phyloP scores from a whole-genome alignment of 2,329 filamentous ascomycete genomes.

The Domatiomyces globalis region DNA sequence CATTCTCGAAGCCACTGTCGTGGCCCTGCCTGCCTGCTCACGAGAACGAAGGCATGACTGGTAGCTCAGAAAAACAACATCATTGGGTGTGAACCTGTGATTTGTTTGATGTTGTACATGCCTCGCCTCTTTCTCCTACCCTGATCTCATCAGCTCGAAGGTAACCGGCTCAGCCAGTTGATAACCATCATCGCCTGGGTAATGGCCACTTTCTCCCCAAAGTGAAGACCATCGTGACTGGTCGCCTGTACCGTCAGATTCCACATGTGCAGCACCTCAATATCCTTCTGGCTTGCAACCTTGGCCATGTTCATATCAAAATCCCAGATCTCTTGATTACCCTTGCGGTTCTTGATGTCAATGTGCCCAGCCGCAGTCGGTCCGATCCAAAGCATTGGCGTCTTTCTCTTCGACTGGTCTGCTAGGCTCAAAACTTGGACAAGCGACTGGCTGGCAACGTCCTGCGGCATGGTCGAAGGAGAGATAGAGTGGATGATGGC shows the following conservation, averaged over 20 bases:
- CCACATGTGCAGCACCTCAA: conserved; percentile 31
- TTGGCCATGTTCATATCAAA: conserved; percentile 25
- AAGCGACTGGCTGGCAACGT: conserved; percentile 23
- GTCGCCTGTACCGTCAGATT: conserved; percentile 30
- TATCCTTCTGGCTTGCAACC: conserved; percentile 23
- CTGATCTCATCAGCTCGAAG: background rate
- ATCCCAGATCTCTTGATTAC: conserved; percentile 26
- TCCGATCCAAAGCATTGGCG: conserved; percentile 31
- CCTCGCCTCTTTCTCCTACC: background rate
- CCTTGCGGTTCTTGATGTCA: conserved; percentile 21
- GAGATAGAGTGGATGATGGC: conserved; percentile 29
- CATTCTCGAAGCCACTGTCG: background rate
- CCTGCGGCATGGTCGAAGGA: conserved; percentile 22
- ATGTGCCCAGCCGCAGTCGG: conserved; percentile 27
- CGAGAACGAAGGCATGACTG: too few relatives aligned
- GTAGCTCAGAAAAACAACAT: background rate
- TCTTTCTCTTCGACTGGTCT: conserved; percentile 23
- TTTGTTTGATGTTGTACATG: background rate
- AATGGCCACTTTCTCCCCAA: conserved; percentile 28
- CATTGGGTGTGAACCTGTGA: background rate
- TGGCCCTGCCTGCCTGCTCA: too few relatives aligned
- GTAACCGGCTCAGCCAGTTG: conserved; percentile 13
- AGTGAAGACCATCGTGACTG: conserved; percentile 26
- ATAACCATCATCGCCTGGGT: conserved; percentile 33
- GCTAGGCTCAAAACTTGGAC: conserved; percentile 29